These are phyloP conservation scores for Rasamsonia emersonii DNA, from an alignment of 2,329 filamentous ascomycete species.

Conservation along the genomic window DNA sequence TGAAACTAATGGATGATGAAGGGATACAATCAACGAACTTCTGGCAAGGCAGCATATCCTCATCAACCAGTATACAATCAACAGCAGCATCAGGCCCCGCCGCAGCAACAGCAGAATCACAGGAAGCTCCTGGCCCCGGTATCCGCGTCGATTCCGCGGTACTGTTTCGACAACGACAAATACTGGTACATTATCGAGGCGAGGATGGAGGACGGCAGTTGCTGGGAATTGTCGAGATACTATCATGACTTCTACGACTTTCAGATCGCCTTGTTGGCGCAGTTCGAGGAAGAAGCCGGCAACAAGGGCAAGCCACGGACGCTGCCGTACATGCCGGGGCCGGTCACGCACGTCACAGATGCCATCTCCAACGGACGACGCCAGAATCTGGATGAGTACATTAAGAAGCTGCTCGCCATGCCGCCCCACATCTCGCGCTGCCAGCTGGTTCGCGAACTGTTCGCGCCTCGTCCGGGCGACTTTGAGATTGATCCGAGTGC, in stretches of 20 bases:
- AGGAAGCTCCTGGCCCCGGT: conserved; percentile 60
- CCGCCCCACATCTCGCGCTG: conserved; percentile 77
- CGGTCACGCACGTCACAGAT: conserved; percentile 96
- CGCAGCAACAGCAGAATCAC: conserved; percentile 41
- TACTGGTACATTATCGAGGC: conserved; percentile 98
- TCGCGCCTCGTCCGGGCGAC: conserved; percentile 80
- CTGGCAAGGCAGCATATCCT: conserved; percentile 26
- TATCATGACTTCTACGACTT: conserved; percentile 99
- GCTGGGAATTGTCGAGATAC: conserved; percentile 88
- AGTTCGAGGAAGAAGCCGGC: conserved; percentile 85
- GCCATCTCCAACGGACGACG: conserved; percentile 88
- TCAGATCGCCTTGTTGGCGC: conserved; percentile 87
- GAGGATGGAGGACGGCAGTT: conserved; percentile 76
- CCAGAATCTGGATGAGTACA: conserved; percentile 89
- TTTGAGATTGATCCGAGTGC: conserved; percentile 77
- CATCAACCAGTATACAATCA: conserved; percentile 27
- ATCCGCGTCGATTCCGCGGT: conserved; percentile 77
- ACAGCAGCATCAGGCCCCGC: conserved; percentile 33
- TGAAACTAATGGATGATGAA: conserved; percentile 6
- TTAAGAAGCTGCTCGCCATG: conserved; percentile 80
- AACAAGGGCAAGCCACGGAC: conserved; percentile 74
- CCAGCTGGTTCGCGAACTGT: conserved; percentile 79
- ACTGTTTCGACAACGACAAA: conserved; percentile 94
- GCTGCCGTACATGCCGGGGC: conserved; percentile 94
- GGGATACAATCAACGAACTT: conserved; percentile 32